Evolutionary conservation across 257 asterid species (phyloP), one percentile per base, ranked within the genome.

Genomic region (Ehretia macrophylla): DNA sequence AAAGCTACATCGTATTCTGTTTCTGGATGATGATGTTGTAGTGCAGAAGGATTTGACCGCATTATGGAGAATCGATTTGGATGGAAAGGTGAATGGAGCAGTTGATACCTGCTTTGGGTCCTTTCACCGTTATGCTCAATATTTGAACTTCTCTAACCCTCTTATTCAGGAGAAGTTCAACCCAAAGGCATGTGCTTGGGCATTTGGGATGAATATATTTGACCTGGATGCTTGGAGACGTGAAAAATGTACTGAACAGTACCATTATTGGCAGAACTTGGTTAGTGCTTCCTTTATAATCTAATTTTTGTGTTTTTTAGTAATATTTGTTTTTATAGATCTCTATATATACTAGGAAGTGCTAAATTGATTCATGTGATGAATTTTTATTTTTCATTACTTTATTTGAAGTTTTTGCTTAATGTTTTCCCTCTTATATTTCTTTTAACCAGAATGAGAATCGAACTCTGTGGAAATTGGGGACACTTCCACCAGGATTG

Each of bases 101-200:
- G 91, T 85, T 51, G 95, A 85, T 77, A 85, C 95, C 10, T 85
- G 95, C 71, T 83, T 83, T 75, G 95, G 91, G 45, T 83, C 88
- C 8, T 86, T 86, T 62, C 91, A 86, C 62, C 86, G 95, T 5
- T 86, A 81, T 60, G 95, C 88, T 14, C 88, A 86, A 52, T 86
- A 86, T 70, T 79, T 86, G 88, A 83, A 86, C 70, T 86, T 86
- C 79, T 79, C 91, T 23, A 86, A 86, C 69, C 95, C 91, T 32
- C 69, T 81, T 65, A 86, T 83, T 72, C 76, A 73, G 55, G 82
- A 79, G 64, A 83, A 72, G 77, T 86, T 86, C 67, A 81, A 83
- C 54, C 91, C 95, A 62, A 86, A 86, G 78, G 95, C 95, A 10
- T 86, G 95, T 51, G 95, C 88, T 37, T 86, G 95, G 95, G 95